Percentiles rank a stretch among this genome's conserved stretches.
phyloP scores from a whole-genome alignment of 1,284 basidiomycete species.

The Cryptococcus amylolentus region DNA sequence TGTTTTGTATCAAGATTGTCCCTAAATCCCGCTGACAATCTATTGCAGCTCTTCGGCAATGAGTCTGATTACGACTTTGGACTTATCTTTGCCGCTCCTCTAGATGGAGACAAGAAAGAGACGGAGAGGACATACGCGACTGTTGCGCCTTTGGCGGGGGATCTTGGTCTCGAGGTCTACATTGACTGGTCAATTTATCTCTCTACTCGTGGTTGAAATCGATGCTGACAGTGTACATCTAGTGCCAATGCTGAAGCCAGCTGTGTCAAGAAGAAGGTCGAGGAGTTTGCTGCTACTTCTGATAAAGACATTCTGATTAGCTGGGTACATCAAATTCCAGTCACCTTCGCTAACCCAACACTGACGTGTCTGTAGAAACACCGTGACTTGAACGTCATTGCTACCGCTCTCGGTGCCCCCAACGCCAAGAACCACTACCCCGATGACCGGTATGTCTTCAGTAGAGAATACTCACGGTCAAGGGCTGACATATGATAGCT shows the following conservation, averaged over 20 bases:
- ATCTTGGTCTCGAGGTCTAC: slow-evolving; percentile 21
- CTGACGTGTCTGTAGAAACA: slow-evolving; percentile 21
- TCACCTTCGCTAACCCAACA: neutral
- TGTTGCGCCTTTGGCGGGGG: slow-evolving; percentile 24
- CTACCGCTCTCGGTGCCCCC: slow-evolving; percentile 22
- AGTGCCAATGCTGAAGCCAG: slow-evolving; percentile 19
- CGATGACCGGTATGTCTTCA: slow-evolving; percentile 21
- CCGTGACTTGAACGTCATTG: slow-evolving; percentile 23
- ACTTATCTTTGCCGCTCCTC: slow-evolving; percentile 27
- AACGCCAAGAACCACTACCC: slow-evolving; percentile 22
- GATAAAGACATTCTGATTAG: slow-evolving; percentile 21
- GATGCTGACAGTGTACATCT: neutral
- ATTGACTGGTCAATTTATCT: slow-evolving; percentile 16
- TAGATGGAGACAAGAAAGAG: slow-evolving; percentile 12
- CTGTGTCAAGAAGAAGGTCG: slow-evolving; percentile 15
- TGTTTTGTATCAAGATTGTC: neutral
- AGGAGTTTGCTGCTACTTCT: slow-evolving; percentile 15
- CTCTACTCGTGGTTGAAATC: neutral
- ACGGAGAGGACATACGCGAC: slow-evolving; percentile 29
- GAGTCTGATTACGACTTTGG: slow-evolving; percentile 28
- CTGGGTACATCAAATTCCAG: slow-evolving; percentile 13
- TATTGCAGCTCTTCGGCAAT: slow-evolving; percentile 20
- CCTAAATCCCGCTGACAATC: neutral
- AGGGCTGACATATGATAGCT: slow-evolving; percentile 10
- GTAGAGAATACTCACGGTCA: neutral